A percentile compares a stretch with the other conserved stretches of the same genome.
These are phyloP conservation scores for Bipolaris sorokiniana DNA, from an alignment of 2,329 filamentous ascomycete species.

Conservation along the genomic window DNA sequence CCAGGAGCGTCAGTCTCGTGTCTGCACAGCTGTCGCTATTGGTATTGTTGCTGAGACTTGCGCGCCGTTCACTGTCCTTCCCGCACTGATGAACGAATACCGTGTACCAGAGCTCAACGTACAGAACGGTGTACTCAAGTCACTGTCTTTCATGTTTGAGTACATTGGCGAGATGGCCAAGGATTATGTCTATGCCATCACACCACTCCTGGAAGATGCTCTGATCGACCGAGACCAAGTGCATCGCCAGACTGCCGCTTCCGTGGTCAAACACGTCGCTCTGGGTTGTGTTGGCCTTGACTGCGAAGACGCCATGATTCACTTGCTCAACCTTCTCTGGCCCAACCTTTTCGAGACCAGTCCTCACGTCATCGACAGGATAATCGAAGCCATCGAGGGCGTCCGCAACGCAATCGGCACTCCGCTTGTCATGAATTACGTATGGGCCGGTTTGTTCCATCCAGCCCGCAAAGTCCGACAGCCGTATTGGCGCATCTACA, in stretches of 20 bases:
- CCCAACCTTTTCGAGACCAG: constrained; percentile 98
- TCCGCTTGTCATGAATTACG: constrained; percentile 94
- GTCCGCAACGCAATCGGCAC: constrained; percentile 92
- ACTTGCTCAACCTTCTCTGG: constrained; percentile 93
- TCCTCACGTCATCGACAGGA: constrained; percentile 96
- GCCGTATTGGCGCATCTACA: constrained; percentile 97
- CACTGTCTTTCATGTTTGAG: constrained; percentile 95
- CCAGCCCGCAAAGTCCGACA: constrained; percentile 91
- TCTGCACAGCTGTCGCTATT: constrained; percentile 97
- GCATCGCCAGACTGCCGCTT: constrained; percentile 93
- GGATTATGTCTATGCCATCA: constrained; percentile 98
- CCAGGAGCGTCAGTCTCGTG: constrained; percentile 95
- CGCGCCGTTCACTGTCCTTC: constrained; percentile 97
- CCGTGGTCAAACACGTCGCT: constrained; percentile 96
- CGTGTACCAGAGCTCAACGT: constrained; percentile 98
- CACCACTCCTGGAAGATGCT: constrained; percentile 92
- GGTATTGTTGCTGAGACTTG: constrained; percentile 99
- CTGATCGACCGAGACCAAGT: constrained; percentile 98
- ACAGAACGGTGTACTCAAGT: constrained; percentile 97
- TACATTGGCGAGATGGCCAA: constrained; percentile 99
- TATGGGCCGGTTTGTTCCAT: constrained; percentile 97
- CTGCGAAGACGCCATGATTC: constrained; percentile 98
- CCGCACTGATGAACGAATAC: constrained; percentile 99
- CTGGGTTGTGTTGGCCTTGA: constrained; percentile 96
- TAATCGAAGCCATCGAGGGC: constrained; percentile 96